These are phyloP conservation scores for Serpula lacrymans DNA, from an alignment of 768 basidiomycete species.

Conservation along the genomic window DNA sequence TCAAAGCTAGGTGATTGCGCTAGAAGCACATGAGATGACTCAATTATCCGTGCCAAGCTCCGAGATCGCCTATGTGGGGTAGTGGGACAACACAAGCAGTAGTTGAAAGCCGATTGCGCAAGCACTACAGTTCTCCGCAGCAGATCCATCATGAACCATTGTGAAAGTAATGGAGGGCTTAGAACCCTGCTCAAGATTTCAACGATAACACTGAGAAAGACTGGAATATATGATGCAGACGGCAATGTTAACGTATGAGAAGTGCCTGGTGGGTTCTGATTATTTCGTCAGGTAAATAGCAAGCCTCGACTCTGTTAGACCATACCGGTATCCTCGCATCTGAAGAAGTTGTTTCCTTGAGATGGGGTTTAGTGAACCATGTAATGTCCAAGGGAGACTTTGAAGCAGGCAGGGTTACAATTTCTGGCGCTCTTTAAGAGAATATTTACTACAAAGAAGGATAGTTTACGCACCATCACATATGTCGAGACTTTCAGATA, in stretches of 20 bases:
- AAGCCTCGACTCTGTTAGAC: not conserved
- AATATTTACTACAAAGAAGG: constrained; percentile 1
- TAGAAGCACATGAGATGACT: constrained; percentile 23
- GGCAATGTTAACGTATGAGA: constrained; percentile 36
- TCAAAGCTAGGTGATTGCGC: constrained; percentile 22
- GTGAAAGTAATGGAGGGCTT: constrained; percentile 38
- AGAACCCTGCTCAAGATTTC: constrained; percentile 42
- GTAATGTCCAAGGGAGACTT: constrained; percentile 35
- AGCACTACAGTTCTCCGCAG: constrained; percentile 39
- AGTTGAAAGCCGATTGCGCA: constrained; percentile 39
- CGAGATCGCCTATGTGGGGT: constrained; percentile 31
- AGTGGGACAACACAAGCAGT: constrained; percentile 35
- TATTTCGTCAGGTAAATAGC: constrained; percentile 9
- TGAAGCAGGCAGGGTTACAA: constrained; percentile 31
- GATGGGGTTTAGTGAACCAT: constrained; percentile 37
- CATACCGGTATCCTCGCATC: constrained; percentile 33
- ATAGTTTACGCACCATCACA: constrained; percentile 35
- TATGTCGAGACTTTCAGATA: constrained; percentile 39
- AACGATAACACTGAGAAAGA: constrained; percentile 45
- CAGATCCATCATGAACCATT: constrained; percentile 50
- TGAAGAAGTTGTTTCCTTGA: constrained; percentile 28
- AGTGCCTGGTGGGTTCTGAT: constrained; percentile 32
- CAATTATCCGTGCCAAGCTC: constrained; percentile 39
- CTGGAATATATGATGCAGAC: constrained; percentile 37
- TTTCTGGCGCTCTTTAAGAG: constrained; percentile 25